Percentiles rank a stretch among this genome's conserved stretches.
Evolutionary conservation across 2,329 filamentous ascomycete species (phyloP).

Genomic region (Alternaria postmessia): DNA sequence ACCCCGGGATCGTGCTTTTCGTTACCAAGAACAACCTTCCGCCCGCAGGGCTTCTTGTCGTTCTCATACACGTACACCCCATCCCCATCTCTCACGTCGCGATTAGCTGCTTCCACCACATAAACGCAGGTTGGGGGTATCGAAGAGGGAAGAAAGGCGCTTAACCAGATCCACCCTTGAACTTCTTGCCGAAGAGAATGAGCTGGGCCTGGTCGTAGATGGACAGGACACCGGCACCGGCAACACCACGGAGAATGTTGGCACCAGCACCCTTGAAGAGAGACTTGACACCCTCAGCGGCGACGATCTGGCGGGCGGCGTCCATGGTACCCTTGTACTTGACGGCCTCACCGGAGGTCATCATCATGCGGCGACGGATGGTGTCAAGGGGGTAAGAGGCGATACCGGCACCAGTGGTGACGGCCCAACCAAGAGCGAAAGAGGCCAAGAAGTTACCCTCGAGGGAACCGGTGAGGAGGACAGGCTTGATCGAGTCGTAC

Average conservation of each 20-base stretch:
- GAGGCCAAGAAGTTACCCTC: conserved; percentile 99
- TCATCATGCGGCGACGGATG: conserved; percentile 99
- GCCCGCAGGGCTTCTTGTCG: conserved; percentile 47
- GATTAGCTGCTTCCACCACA: conserved; percentile 48
- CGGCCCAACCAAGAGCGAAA: conserved; percentile 97
- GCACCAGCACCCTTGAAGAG: conserved; percentile 99
- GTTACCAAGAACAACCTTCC: conserved; percentile 55
- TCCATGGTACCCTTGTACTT: conserved; percentile 99
- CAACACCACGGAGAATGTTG: conserved; percentile 99
- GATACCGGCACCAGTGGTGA: conserved; percentile 99
- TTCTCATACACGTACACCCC: conserved; percentile 47
- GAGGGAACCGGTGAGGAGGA: conserved; percentile 88
- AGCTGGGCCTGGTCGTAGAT: conserved; percentile 99
- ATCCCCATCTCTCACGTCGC: conserved; percentile 38
- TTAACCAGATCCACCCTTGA: conserved; percentile 71
- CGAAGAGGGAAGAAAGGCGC: conserved; percentile 43
- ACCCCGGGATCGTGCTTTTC: conserved; percentile 51
- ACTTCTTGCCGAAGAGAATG: conserved; percentile 99
- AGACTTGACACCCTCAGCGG: conserved; percentile 96
- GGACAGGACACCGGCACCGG: conserved; percentile 99
- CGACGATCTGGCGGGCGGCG: conserved; percentile 91
- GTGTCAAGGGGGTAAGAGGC: conserved; percentile 99
- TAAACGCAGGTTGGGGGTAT: conserved; percentile 48
- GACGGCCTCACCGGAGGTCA: conserved; percentile 96
- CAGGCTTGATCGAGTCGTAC: conserved; percentile 99